Conservation (phyloP, 148 eudicot species). For the Nyssa sinensis region DNA sequence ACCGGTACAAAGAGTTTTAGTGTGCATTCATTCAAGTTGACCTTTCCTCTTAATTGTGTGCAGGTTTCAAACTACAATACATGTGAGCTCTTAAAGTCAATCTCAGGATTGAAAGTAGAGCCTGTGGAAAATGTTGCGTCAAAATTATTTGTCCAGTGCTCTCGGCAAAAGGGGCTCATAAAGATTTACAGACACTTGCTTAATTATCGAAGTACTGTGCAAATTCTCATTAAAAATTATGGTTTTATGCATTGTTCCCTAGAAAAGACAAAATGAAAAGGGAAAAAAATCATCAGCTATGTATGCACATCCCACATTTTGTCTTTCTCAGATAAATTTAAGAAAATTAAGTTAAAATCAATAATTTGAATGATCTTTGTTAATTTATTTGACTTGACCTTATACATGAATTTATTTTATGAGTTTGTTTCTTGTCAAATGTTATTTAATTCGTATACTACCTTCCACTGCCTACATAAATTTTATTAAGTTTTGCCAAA, state of each 20-base stretch:
- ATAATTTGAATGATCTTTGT: not conserved
- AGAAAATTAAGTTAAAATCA: not conserved
- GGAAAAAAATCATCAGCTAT: not conserved
- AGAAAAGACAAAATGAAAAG: not conserved
- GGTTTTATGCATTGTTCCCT: not conserved
- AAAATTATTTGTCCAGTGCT: slow-evolving; percentile 97
- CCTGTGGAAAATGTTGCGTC: slow-evolving; percentile 95
- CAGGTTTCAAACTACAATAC: slow-evolving; percentile 90
- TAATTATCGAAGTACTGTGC: slow-evolving; percentile 73
- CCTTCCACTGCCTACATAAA: not conserved
- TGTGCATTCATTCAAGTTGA: not conserved
- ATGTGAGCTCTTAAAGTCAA: slow-evolving; percentile 82
- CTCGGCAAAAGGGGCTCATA: slow-evolving; percentile 90
- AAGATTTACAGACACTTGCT: slow-evolving; percentile 92
- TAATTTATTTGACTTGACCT: not conserved
- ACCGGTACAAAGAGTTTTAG: not conserved
- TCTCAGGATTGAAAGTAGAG: slow-evolving; percentile 83
- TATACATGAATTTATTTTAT: no score
- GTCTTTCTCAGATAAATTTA: not conserved
- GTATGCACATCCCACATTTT: not conserved
- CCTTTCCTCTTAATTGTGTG: slow-evolving; percentile 15
- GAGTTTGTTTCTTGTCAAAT: not conserved
- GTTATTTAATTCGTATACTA: not conserved
- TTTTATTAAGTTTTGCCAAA: not conserved
- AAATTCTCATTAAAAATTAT: slow-evolving; percentile 6